Conservation (phyloP, 129 eudicot genomes). For the Daucus carota region DNA sequence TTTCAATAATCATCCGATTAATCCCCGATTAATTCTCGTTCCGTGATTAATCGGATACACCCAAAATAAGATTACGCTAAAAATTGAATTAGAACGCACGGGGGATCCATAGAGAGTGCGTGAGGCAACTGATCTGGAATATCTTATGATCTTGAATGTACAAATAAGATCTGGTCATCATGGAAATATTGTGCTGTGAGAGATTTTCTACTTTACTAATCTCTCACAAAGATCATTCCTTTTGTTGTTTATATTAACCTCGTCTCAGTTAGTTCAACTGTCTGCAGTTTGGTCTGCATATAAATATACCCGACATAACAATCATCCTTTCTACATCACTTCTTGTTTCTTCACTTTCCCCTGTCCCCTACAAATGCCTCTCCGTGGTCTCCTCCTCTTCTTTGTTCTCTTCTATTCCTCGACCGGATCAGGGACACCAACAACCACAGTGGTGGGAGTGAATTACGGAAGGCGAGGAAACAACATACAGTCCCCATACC, state of each 20-base stretch:
- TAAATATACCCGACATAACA: not conserved
- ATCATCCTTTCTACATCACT: not conserved
- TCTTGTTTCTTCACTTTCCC: not conserved
- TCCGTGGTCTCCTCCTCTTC: constrained; percentile 29
- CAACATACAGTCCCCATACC: constrained; percentile 56
- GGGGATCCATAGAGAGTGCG: not conserved
- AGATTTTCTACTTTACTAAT: not conserved
- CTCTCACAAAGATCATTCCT: constrained; percentile 13
- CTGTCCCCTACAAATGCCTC: constrained; percentile 13
- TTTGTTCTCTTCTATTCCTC: constrained; percentile 33
- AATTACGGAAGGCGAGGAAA: constrained; percentile 62
- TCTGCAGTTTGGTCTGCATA: too few relatives aligned
- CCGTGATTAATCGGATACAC: too few relatives aligned
- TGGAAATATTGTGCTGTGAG: not conserved
- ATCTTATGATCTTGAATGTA: not conserved
- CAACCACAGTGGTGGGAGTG: constrained; percentile 47
- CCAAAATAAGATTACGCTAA: too few relatives aligned
- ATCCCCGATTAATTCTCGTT: too few relatives aligned
- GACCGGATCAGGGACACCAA: constrained; percentile 16
- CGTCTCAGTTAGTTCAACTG: constrained; percentile 7
- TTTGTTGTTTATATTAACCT: not conserved
- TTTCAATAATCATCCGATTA: too few relatives aligned
- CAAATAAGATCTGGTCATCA: too few relatives aligned
- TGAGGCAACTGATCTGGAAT: constrained; percentile 2
- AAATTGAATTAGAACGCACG: not conserved